A percentile compares a stretch with the other conserved stretches of the same genome.
Conservation (phyloP, 2,329 filamentous ascomycete species). For the Penicillium sp. region DNA sequence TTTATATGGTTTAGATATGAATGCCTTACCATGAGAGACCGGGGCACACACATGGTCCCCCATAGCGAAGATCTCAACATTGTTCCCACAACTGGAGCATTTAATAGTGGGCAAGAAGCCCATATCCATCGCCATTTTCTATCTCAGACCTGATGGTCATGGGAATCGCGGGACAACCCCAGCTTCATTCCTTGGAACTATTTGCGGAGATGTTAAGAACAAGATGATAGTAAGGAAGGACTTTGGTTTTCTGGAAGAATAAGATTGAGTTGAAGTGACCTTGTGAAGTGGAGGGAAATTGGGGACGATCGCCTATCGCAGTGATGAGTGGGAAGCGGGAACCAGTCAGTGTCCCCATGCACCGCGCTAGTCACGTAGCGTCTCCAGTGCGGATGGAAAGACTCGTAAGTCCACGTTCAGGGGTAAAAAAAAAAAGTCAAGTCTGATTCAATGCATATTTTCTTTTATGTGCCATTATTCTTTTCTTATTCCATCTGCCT, state of each 20-base stretch:
- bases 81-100: constrained; percentile 75
- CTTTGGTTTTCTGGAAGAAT: not conserved
- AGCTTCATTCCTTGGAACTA: constrained; percentile 7
- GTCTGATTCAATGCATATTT: not conserved
- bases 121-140: constrained; percentile 52
- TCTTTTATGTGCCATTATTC: not conserved
- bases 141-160: constrained; percentile 9
- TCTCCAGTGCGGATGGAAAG: constrained; percentile 19
- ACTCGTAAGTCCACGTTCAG: constrained; percentile 20
- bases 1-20: not conserved
- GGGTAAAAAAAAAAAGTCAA: not conserved
- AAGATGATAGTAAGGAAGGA: not conserved
- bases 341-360: not conserved
- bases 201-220: not conserved
- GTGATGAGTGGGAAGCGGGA: not conserved
- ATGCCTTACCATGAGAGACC: constrained; percentile 37
- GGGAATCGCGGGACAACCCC: constrained; percentile 12
- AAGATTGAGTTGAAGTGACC: not conserved
- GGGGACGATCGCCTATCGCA: constrained; percentile 3
- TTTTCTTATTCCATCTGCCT: not conserved
- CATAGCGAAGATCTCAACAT: constrained; percentile 83
- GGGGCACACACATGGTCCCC: constrained; percentile 75
- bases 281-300: constrained; percentile 1
- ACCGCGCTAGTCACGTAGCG: constrained; percentile 18
- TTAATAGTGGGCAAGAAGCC: constrained; percentile 81